These are phyloP conservation scores for Monosporozyma servazzii DNA, from an alignment of 805 yeast species.

Conservation along the genomic window DNA sequence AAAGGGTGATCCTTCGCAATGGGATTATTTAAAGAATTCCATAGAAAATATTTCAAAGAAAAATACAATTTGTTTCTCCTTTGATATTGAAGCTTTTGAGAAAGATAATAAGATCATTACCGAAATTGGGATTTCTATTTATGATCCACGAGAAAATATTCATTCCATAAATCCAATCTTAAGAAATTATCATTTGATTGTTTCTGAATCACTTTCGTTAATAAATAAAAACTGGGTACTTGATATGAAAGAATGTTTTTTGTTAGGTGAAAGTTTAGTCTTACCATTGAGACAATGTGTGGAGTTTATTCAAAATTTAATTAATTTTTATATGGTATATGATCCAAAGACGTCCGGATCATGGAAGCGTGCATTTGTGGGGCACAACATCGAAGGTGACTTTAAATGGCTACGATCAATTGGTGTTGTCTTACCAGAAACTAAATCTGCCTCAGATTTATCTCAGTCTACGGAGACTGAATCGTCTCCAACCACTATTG, in stretches of 20 bases:
- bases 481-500: background rate
- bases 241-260: slow-evolving; percentile 42
- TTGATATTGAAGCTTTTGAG: slow-evolving; percentile 55
- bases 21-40: slow-evolving; percentile 15
- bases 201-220: slow-evolving; percentile 35
- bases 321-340: slow-evolving; percentile 35
- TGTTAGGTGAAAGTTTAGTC: slow-evolving; percentile 41
- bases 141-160: slow-evolving; percentile 43
- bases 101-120: slow-evolving; percentile 35
- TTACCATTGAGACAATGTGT: slow-evolving; percentile 33
- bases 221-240: slow-evolving; percentile 47
- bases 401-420: slow-evolving; percentile 39
- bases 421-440: slow-evolving; percentile 39
- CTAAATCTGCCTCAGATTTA: background rate
- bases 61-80: slow-evolving; percentile 33
- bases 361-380: slow-evolving; percentile 39
- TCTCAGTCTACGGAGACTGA: background rate
- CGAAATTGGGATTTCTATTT: slow-evolving; percentile 50
- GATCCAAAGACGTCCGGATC: slow-evolving; percentile 11
- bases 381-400: slow-evolving; percentile 52
- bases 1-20: slow-evolving; percentile 10
- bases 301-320: slow-evolving; percentile 33
- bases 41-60: slow-evolving; percentile 16
- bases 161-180: slow-evolving; percentile 34
- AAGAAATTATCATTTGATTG: slow-evolving; percentile 36